Evolutionary conservation across 306 rosid species (phyloP), one percentile per base, ranked within the genome.

Genomic region (Vigna reflexopilosa): DNA sequence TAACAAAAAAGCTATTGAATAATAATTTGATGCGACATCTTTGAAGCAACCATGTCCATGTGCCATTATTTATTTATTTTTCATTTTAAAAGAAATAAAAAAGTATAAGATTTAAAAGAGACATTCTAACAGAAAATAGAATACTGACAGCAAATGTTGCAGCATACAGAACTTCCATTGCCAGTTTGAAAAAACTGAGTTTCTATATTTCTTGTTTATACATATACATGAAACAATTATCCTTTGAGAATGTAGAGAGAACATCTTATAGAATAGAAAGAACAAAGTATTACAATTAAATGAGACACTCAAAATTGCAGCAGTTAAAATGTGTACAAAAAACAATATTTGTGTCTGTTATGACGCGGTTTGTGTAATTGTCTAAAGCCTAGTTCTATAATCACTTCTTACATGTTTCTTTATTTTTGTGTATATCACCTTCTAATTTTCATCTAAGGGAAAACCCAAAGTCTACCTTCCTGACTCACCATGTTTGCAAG

Each of bases 401-500:
- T 47, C 57, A 61, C 34, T 68, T 72, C 34, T 57, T 36, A 13
- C 36, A 65, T 79, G 24, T 49, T 42, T 34, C 9, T 28, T 66
- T 4, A 14, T 56, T 72, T 56, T 24, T 45, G 34, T 80, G 77
- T 72, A 57, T 65, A 73, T 38, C 59, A 74, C 34, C 77, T 78
- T 67, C 45, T 54, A 84, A 71, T 82, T 78, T 61, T 28, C 54
- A 75, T 71, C 77, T n/a, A 61, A 45, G 16, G 57, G 32, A 48
- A 49, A 70, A 49, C 26, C 49, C 58, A 77, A 77, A 75, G 81
- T 20, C 79, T 75, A 49, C 42, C 76, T 45, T 57, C 81, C 55
- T 45, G 40, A 64, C 64, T 72, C 54, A 30, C 71, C 69, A 57
- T 86, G 85, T 79, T 74, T 87, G 83, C 88, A 86, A 9, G 72